Conservation (phyloP, 495 filamentous ascomycete species). For the Aspergillus asperescens region DNA sequence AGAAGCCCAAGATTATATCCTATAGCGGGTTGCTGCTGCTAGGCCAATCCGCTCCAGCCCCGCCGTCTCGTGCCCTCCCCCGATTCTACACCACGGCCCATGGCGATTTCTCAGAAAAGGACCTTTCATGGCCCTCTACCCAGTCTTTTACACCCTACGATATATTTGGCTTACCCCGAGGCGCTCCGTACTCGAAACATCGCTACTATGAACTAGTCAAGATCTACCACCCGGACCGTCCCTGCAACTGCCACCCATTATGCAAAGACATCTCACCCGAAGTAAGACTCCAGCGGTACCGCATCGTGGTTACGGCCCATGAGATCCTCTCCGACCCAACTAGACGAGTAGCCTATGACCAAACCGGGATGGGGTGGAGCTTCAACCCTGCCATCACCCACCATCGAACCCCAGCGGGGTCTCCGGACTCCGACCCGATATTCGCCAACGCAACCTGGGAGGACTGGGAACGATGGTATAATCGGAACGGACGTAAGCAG, state of each 20-base stretch:
- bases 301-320: constrained; percentile 78
- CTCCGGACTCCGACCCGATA: constrained; percentile 35
- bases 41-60: constrained; percentile 20
- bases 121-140: constrained; percentile 35
- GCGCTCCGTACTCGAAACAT: constrained; percentile 69
- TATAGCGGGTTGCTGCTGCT: constrained; percentile 28
- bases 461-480: constrained; percentile 91
- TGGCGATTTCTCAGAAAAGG: constrained; percentile 15
- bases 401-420: constrained; percentile 1
- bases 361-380: constrained; percentile 74
- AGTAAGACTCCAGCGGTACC: constrained; percentile 76
- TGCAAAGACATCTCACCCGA: constrained; percentile 45
- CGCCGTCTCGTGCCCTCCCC: not conserved
- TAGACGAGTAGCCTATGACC: constrained; percentile 76
- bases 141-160: constrained; percentile 75
- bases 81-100: constrained; percentile 33
- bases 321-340: constrained; percentile 80
- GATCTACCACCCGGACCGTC: constrained; percentile 87
- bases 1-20: constrained; percentile 24
- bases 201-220: constrained; percentile 89
- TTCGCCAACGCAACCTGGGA: constrained; percentile 93
- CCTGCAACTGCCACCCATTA: constrained; percentile 45
- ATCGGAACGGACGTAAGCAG: constrained; percentile 52
- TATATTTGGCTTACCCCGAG: constrained; percentile 62
- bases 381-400: constrained; percentile 23